Percentiles rank a stretch among this genome's conserved stretches.
phyloP scores from a whole-genome alignment of 495 filamentous ascomycete genomes.

The Oleoguttula mirabilis region DNA sequence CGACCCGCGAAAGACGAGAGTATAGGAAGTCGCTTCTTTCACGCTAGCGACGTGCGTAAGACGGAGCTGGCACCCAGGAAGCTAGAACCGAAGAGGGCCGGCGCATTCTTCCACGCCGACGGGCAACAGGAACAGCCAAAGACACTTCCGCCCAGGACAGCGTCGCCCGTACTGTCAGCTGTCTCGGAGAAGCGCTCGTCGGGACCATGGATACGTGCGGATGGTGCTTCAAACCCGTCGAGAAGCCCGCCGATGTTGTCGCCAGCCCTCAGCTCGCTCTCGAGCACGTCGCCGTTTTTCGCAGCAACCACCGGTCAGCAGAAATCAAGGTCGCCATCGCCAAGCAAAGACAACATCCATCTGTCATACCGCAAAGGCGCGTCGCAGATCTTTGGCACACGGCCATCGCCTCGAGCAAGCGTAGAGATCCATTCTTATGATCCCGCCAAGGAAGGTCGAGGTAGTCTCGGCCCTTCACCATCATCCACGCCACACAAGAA shows the following conservation, averaged over 20 bases:
- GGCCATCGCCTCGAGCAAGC: slow-evolving; percentile 10
- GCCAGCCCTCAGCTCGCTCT: slow-evolving; percentile 21
- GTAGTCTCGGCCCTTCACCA: not conserved
- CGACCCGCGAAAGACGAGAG: slow-evolving; percentile 2
- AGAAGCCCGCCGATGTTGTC: slow-evolving; percentile 19
- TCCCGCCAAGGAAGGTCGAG: not conserved
- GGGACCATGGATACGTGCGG: slow-evolving; percentile 14
- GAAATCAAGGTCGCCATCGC: slow-evolving; percentile 23
- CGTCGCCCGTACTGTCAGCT: slow-evolving; percentile 19
- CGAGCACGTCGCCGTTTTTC: slow-evolving; percentile 19
- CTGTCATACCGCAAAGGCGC: slow-evolving; percentile 33
- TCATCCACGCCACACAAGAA: slow-evolving; percentile 8
- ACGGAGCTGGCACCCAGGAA: slow-evolving; percentile 19
- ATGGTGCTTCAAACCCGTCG: slow-evolving; percentile 1
- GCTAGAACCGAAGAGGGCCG: slow-evolving; percentile 21
- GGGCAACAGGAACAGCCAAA: slow-evolving; percentile 20
- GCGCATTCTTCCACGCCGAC: slow-evolving; percentile 32
- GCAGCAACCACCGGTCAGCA: slow-evolving; percentile 7
- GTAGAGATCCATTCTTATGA: not conserved
- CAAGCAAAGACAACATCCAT: slow-evolving; percentile 31
- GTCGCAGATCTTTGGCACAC: slow-evolving; percentile 27
- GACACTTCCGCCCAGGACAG: slow-evolving; percentile 1
- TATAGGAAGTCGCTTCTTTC: slow-evolving; percentile 29
- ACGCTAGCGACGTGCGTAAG: slow-evolving; percentile 25
- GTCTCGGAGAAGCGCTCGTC: slow-evolving; percentile 13